These are phyloP conservation scores for Monilinia fructigena DNA, from an alignment of 2,329 filamentous ascomycete genomes.

Conservation along the genomic window DNA sequence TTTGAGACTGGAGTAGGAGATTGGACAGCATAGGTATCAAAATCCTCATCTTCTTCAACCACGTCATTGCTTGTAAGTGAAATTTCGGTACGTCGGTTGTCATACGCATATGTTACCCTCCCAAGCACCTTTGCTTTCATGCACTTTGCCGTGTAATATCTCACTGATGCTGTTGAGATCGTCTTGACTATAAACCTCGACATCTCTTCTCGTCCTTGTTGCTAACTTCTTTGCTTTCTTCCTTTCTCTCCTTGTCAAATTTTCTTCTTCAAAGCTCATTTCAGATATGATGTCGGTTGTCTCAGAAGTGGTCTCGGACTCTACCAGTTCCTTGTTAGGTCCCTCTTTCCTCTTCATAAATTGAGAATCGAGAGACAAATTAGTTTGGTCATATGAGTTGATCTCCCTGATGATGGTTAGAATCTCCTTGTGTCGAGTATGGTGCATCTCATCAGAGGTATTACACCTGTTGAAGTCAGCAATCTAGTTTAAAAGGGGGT, in stretches of 20 bases:
- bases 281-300: slow-evolving; percentile 32
- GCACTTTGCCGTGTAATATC: slow-evolving; percentile 34
- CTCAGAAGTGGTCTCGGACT: slow-evolving; percentile 17
- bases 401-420: slow-evolving; percentile 35
- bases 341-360: slow-evolving; percentile 1
- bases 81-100: slow-evolving; percentile 16
- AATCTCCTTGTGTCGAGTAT: slow-evolving; percentile 39
- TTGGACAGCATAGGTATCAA: slow-evolving; percentile 16
- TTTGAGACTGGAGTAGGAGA: slow-evolving; percentile 10
- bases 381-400: slow-evolving; percentile 28
- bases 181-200: slow-evolving; percentile 33
- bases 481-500: not conserved
- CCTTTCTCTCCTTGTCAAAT: slow-evolving; percentile 30
- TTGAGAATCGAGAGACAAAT: slow-evolving; percentile 12
- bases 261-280: slow-evolving; percentile 21
- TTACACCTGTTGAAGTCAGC: slow-evolving; percentile 35
- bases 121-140: slow-evolving; percentile 38
- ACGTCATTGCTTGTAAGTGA: not conserved
- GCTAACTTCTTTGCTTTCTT: slow-evolving; percentile 36
- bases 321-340: not conserved
- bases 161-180: slow-evolving; percentile 37
- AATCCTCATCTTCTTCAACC: slow-evolving; percentile 1
- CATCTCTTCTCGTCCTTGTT: slow-evolving; percentile 15
- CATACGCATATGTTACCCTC: slow-evolving; percentile 34
- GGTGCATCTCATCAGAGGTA: slow-evolving; percentile 38